Percentiles rank a stretch among this genome's conserved stretches.
These are phyloP conservation scores for Pythium biforme DNA, from an alignment of 352 stramenopile species.

Conservation along the genomic window DNA sequence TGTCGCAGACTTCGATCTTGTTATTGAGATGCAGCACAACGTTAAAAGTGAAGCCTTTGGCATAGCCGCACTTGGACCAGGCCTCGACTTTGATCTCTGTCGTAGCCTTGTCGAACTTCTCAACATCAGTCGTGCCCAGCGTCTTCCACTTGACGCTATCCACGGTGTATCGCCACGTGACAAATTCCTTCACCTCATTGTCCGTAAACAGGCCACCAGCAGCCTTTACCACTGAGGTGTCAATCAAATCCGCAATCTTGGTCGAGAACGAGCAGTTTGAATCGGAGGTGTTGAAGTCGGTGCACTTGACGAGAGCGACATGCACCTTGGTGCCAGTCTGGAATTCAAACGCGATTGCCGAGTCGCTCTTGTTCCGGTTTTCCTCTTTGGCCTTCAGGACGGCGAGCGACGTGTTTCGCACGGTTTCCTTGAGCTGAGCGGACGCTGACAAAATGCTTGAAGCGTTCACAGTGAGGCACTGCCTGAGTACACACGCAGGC, in stretches of 20 bases:
- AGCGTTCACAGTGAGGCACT: slow-evolving; percentile 20
- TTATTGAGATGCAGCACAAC: slow-evolving; percentile 52
- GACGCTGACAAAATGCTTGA: slow-evolving; percentile 6
- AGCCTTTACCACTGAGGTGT: not conserved
- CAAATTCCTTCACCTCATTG: slow-evolving; percentile 1
- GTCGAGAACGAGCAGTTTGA: slow-evolving; percentile 15
- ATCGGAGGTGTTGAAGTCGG: not conserved
- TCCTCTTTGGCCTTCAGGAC: slow-evolving; percentile 6
- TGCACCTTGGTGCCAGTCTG: slow-evolving; percentile 1
- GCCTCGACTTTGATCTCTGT: slow-evolving; percentile 39
- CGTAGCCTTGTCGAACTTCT: slow-evolving; percentile 9
- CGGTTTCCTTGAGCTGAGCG: not conserved
- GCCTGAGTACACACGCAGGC: slow-evolving; percentile 9
- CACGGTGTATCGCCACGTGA: slow-evolving; percentile 28
- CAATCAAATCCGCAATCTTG: slow-evolving; percentile 3
- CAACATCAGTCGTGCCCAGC: not conserved
- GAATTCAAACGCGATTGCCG: not conserved
- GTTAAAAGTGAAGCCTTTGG: slow-evolving; percentile 44
- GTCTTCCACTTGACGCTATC: slow-evolving; percentile 17
- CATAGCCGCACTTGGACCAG: slow-evolving; percentile 58
- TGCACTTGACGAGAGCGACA: slow-evolving; percentile 7
- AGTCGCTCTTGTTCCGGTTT: not conserved
- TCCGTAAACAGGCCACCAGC: not conserved
- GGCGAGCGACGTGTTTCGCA: not conserved
- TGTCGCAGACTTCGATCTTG: slow-evolving; percentile 42